Evolutionary conservation across 2,329 filamentous ascomycete genomes (phyloP).

Genomic region (Parastagonospora nodorum): DNA sequence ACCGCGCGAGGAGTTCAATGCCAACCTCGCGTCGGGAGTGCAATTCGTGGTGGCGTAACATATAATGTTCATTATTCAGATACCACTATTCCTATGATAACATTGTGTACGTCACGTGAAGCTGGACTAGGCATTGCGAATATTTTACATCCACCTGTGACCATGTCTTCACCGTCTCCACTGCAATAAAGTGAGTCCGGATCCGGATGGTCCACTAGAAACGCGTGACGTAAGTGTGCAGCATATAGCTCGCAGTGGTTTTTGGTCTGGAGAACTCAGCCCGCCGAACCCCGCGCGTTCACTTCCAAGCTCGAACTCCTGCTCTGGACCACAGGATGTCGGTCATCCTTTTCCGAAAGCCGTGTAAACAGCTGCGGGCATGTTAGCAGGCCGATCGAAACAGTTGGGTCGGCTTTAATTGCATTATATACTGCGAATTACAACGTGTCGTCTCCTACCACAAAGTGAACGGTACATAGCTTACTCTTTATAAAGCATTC

Average conservation of each 20-base stretch:
- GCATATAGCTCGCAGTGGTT: neutral
- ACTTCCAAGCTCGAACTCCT: neutral
- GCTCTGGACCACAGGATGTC: neutral
- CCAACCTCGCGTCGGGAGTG: conserved; percentile 29
- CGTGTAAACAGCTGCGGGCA: neutral
- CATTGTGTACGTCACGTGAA: no score
- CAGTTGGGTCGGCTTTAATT: no score
- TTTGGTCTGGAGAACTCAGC: neutral
- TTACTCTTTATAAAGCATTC: neutral
- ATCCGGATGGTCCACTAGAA: no score
- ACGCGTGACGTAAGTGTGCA: neutral
- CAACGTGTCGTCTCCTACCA: neutral
- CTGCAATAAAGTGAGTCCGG: no score
- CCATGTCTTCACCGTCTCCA: neutral
- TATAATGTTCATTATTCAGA: neutral
- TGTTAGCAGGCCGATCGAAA: neutral
- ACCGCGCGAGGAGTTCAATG: conserved; percentile 27
- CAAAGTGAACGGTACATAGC: neutral
- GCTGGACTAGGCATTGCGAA: neutral
- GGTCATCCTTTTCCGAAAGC: neutral
- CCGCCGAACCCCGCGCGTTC: neutral
- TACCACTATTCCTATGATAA: neutral
- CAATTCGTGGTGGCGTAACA: conserved; percentile 25
- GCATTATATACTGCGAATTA: neutral
- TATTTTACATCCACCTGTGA: no score